Base-by-base conservation (phyloP, 2,329 filamentous ascomycete species). In the Pseudocercospora fuligena region DNA sequence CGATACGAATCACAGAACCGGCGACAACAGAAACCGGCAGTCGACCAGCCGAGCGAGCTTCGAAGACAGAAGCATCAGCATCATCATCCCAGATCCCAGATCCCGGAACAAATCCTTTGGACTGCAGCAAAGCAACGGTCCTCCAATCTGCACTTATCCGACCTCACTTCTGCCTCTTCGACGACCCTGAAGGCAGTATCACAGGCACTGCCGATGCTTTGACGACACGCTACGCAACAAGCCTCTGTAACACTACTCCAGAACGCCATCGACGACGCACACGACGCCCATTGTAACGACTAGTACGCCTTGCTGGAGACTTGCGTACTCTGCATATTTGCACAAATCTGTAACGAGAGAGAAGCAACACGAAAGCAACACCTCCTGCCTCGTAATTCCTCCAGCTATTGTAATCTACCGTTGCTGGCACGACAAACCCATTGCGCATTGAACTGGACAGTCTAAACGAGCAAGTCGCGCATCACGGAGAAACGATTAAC, bases 31-130 rank as follows among this genome's bases (percentile, higher is more conserved):
- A 19, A 5, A n/a, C 21, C 47, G 47, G 47, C 16, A n/a, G 19
- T 33, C 54, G 14, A 58, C n/a, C 11, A 58, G 27, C 54, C 54
- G 11, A 56, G 19, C 51, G 23, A 58, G 29, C 54, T 58, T 58
- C 33, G 54, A 12, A 51, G n/a, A 40, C 27, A 23, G 16, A 36
- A 29, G 16, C 54, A 25, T n/a, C 54, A 31, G 29, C 33, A 40
- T 21, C 54, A 58, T 40, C n/a, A n/a, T n/a, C n/a, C n/a, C n/a
- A n/a, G n/a, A n/a, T n/a, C 54, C 54, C 27, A 58, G 54, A 58
- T 58, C 54, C 54, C 16, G 54, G 54, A 33, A 27, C 54, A 58
- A 58, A 58, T 40, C 54, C 54, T 58, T 58, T 43, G n/a, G 9
- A 25, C 19, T 59, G 56, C 56, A 59, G 56, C 56, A 43, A 40